A percentile compares a stretch with the other conserved stretches of the same genome.
These are phyloP conservation scores for Tolypocladium tropicale DNA, from an alignment of 2,329 filamentous ascomycete genomes.

Conservation along the genomic window DNA sequence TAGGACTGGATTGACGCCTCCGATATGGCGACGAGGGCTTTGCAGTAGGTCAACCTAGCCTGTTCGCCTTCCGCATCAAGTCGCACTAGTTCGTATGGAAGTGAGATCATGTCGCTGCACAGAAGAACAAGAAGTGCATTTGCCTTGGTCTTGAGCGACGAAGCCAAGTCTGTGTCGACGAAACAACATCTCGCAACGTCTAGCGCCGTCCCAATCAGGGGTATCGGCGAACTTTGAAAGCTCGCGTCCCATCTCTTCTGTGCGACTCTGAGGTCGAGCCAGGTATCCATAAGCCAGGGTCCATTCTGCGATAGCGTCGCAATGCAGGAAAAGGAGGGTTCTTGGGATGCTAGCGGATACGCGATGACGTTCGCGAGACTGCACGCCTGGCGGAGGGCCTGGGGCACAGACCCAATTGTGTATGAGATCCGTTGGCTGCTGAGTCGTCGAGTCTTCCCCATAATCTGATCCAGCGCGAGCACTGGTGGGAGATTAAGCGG, in stretches of 20 bases:
- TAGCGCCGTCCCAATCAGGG: conserved; percentile 26
- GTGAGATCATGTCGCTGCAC: conserved; percentile 28
- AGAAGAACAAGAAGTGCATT: conserved; percentile 28
- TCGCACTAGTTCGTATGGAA: conserved; percentile 19
- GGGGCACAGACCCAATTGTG: conserved; percentile 25
- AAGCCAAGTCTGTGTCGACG: conserved; percentile 6
- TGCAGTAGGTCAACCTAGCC: conserved; percentile 24
- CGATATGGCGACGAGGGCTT: conserved; percentile 27
- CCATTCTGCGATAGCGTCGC: conserved; percentile 28
- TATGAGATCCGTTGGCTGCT: conserved; percentile 25
- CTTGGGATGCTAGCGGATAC: conserved; percentile 25
- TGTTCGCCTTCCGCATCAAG: conserved; percentile 14
- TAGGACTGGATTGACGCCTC: conserved; percentile 21
- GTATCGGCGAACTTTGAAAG: conserved; percentile 19
- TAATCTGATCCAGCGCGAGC: conserved; percentile 24
- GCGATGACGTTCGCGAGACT: conserved; percentile 34
- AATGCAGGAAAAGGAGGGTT: conserved; percentile 18
- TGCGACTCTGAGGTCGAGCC: conserved; percentile 29
- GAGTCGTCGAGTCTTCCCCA: conserved; percentile 13
- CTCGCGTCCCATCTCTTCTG: conserved; percentile 26
- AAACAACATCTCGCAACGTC: conserved; percentile 18
- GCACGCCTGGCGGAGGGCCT: conserved; percentile 35
- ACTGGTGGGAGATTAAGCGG: conserved; percentile 27
- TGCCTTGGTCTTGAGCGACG: conserved; percentile 22
- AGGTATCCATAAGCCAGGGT: conserved; percentile 40